Percentiles rank a stretch among this genome's conserved stretches.
phyloP scores from a whole-genome alignment of 345 rosid genomes.

The Linum lewisii region DNA sequence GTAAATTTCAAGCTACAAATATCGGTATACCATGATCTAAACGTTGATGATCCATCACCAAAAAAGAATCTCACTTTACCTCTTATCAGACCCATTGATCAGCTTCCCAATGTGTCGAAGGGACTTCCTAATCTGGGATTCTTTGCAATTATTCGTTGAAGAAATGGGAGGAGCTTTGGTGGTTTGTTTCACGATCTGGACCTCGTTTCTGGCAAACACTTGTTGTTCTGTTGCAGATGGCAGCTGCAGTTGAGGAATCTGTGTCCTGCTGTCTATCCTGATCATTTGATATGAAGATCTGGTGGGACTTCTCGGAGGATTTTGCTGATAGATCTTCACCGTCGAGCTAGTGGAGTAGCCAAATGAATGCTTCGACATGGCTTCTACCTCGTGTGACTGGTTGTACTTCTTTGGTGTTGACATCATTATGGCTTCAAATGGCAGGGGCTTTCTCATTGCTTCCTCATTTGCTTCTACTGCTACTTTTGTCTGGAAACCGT shows the following conservation, averaged over 20 bases:
- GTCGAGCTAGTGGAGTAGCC: constrained; percentile 19
- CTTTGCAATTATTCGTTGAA: constrained; percentile 40
- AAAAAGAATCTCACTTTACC: constrained; percentile 26
- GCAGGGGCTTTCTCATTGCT: constrained; percentile 8
- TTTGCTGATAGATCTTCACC: constrained; percentile 20
- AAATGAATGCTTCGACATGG: constrained; percentile 19
- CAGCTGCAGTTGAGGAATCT: constrained; percentile 43
- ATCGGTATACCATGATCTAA: not conserved
- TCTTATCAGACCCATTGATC: constrained; percentile 72
- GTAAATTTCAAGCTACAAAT: not conserved
- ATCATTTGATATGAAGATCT: constrained; percentile 29
- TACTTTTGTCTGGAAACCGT: constrained; percentile 19
- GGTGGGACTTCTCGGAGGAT: constrained; percentile 47
- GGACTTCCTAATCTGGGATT: constrained; percentile 75
- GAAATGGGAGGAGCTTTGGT: constrained; percentile 26
- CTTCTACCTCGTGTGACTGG: constrained; percentile 12
- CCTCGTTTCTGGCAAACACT: constrained; percentile 28
- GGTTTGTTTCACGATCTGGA: constrained; percentile 27
- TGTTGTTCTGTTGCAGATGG: constrained; percentile 40
- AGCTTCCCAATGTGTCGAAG: constrained; percentile 76
- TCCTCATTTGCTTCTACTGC: constrained; percentile 10
- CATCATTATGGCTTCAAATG: constrained; percentile 12
- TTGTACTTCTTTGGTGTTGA: too few relatives aligned
- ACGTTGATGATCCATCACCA: not conserved
- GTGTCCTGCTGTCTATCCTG: constrained; percentile 37